These are phyloP conservation scores for Torulaspora indica DNA, from an alignment of 805 yeast genomes.

Conservation along the genomic window DNA sequence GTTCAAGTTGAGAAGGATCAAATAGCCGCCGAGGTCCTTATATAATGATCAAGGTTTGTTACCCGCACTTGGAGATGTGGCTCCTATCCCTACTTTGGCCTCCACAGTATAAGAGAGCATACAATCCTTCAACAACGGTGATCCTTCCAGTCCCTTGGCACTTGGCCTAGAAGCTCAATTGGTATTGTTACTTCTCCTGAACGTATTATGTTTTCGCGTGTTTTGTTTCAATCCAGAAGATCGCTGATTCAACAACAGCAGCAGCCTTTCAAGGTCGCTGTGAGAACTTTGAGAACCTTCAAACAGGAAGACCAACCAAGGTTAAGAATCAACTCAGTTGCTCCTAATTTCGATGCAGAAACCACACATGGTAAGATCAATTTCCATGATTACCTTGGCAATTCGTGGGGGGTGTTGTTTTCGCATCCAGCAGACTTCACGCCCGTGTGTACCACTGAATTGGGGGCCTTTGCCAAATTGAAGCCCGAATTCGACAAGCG, in stretches of 20 bases:
- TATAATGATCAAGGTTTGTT: background rate
- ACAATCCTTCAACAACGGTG: background rate
- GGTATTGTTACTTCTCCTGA: background rate
- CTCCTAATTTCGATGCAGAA: slow-evolving; percentile 83
- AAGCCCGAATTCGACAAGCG: slow-evolving; percentile 85
- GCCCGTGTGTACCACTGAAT: slow-evolving; percentile 94
- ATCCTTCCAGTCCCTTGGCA: background rate
- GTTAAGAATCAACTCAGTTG: slow-evolving; percentile 72
- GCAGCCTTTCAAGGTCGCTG: slow-evolving; percentile 24
- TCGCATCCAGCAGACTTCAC: slow-evolving; percentile 97
- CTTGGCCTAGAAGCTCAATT: background rate
- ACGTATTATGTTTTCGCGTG: slow-evolving; percentile 29
- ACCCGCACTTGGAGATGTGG: slow-evolving; percentile 1
- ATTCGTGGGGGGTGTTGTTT: slow-evolving; percentile 82
- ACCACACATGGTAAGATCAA: slow-evolving; percentile 79
- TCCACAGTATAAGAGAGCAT: background rate
- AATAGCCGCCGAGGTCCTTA: background rate
- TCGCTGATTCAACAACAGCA: slow-evolving; percentile 24
- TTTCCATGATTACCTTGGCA: slow-evolving; percentile 82
- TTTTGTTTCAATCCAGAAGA: slow-evolving; percentile 26
- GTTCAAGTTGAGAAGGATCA: no score
- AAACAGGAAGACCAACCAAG: slow-evolving; percentile 54
- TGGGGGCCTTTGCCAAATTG: slow-evolving; percentile 87
- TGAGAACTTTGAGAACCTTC: slow-evolving; percentile 43
- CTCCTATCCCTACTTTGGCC: background rate